Evolutionary conservation across 306 rosid species (phyloP), one percentile per base, ranked within the genome.

Genomic region (Canavalia ensiformis): DNA sequence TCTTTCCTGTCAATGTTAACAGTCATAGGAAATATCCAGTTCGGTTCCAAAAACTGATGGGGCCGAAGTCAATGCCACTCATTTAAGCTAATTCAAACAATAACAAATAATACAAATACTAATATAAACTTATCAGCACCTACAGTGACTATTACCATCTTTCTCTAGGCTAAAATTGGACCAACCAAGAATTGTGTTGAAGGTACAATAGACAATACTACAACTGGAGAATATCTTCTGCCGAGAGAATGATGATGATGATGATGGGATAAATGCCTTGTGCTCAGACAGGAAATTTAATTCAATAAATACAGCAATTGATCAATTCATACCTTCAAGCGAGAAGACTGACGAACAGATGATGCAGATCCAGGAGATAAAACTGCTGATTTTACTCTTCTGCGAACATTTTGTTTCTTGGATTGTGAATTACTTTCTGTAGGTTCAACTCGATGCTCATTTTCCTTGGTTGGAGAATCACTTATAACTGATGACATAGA

Each of bases 301-400:
- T 52, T 47, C 75, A 71, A 78, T 54, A 45, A 59, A 70, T 30
- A 45, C 55, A 73, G 28, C 33, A 66, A 11, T 8, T 42, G 74
- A 76, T 41, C 18, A 72, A 64, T 74, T 77, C 81, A 56, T 84
- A 93, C 97, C 97, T 66, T 70, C 49, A 88, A 83, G 70, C 89
- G 94, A 64, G 89, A 90, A 80, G 97, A 89, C 70, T 87, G 88
- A n/a, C 91, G 91, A 86, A 87, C 79, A 82, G 88, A 90, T 51
- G 84, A 45, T 30, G 89, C 88, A 74, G 94, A 91, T 64, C 82
- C 89, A 13, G 91, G 88, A 81, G 95, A 89, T 56, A 60, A 76
- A 35, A 72, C 35, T 45, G 72, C 57, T 58, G 88, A 76, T 49
- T 74, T 85, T 64, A 25, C 41, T 46, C 80, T 81, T 87, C 82